Evolutionary conservation across 768 basidiomycete genomes (phyloP), one percentile per base, ranked within the genome.

Genomic region (Pleurotus platypus): DNA sequence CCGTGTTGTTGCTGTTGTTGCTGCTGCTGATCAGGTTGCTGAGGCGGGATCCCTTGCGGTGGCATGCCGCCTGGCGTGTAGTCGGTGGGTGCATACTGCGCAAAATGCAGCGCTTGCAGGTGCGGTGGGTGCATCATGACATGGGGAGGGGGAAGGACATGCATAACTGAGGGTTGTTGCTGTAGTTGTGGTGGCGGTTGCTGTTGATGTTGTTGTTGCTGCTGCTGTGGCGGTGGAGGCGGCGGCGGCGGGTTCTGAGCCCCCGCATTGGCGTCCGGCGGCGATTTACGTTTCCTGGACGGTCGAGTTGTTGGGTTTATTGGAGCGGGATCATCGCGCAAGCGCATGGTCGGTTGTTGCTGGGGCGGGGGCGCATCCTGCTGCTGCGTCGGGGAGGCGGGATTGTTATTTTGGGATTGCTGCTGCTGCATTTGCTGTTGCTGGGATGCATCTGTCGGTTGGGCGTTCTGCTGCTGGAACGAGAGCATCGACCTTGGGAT

Each of bases 271-370:
- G 74, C 65, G 3, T 54, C 24, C 2, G 87, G 79, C 6, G 87
- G 86, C 0, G 87, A 66, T 69, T 91, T 91, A 63, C 89, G 82
- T 67, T 91, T 91, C 57, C 87, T 79, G 30, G 75, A 66, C 9
- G 72, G 58, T 46, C 82, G 78, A 48, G 76, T 58, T 12, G 79
- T 69, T 40, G 78, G 75, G 43, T 71, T 73, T 69, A 77, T 74
- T 60, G 72, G 73, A 46, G 73, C 76, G 55, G 70, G 78, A 50
- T 87, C 85, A 45, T 87, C 86, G 64, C 83, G 80, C 40, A 89
- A 78, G 63, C 86, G 82, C 81, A 85, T 82, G 18, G 76, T 69
- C 27, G 69, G 68, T 42, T 63, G 55, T 27, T 63, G 63, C 54
- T 62, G 61, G 27, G 46, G 40, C 12, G 42, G 18, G 7, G 38